Conservation (phyloP, 2,329 filamentous ascomycete genomes). For the Talaromyces sp. region DNA sequence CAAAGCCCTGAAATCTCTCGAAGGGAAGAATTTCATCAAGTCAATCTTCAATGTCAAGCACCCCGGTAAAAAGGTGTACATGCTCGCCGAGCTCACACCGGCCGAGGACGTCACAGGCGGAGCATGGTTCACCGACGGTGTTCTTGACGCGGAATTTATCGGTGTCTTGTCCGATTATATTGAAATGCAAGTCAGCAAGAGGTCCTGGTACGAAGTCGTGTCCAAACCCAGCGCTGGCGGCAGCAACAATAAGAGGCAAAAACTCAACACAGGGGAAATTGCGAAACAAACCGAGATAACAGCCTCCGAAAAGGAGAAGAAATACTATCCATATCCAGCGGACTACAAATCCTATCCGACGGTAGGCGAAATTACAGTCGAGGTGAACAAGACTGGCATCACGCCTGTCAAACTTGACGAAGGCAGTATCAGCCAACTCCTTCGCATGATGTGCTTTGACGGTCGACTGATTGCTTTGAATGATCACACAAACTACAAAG, state of each 20-base stretch:
- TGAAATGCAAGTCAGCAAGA: slow-evolving; percentile 67
- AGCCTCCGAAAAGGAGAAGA: slow-evolving; percentile 24
- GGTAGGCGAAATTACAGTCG: slow-evolving; percentile 69
- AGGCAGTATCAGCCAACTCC: slow-evolving; percentile 75
- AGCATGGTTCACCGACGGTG: slow-evolving; percentile 89
- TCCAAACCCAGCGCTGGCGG: slow-evolving; percentile 32
- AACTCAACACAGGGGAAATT: slow-evolving; percentile 16
- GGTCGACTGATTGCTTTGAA: slow-evolving; percentile 68
- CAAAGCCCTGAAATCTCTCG: slow-evolving; percentile 77
- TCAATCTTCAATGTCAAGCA: slow-evolving; percentile 89
- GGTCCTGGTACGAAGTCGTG: slow-evolving; percentile 64
- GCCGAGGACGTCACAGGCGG: slow-evolving; percentile 89
- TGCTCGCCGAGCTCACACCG: slow-evolving; percentile 78
- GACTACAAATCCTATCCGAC: slow-evolving; percentile 79
- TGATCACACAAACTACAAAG: slow-evolving; percentile 50
- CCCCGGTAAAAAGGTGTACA: slow-evolving; percentile 92
- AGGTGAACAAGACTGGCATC: slow-evolving; percentile 66
- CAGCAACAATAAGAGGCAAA: slow-evolving; percentile 14
- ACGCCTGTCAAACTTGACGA: slow-evolving; percentile 68
- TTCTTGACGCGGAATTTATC: slow-evolving; percentile 85
- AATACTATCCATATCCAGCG: slow-evolving; percentile 53
- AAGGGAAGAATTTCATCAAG: slow-evolving; percentile 77
- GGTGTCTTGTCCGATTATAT: slow-evolving; percentile 70
- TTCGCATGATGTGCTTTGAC: slow-evolving; percentile 87
- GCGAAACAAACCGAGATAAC: slow-evolving; percentile 27